These are phyloP conservation scores for Chlamydomonas asymmetrica DNA, from an alignment of 139 green algal genomes.

Conservation along the genomic window DNA sequence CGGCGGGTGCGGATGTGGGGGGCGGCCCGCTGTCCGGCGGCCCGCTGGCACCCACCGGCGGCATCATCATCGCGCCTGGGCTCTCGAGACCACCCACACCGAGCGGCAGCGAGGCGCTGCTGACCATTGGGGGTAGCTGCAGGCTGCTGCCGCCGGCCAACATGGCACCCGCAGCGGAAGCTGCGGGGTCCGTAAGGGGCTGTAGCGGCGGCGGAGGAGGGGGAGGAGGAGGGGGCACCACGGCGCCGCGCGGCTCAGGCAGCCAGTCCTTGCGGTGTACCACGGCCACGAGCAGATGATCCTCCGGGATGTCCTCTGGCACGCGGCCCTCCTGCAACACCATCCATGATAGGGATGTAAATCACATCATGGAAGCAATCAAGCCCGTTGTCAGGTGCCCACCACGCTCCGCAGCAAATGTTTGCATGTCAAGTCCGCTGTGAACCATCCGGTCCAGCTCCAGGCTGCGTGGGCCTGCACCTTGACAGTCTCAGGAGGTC, in stretches of 20 bases:
- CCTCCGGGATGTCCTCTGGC: slow-evolving; percentile 22
- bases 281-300: slow-evolving; percentile 54
- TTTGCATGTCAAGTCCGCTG: background rate
- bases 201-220: background rate
- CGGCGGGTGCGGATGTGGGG: background rate
- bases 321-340: slow-evolving; percentile 27
- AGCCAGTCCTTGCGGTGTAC: slow-evolving; percentile 43
- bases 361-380: background rate
- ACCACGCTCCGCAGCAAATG: background rate
- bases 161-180: background rate
- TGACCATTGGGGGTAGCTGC: background rate
- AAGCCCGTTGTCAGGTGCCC: background rate
- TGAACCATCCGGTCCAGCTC: background rate
- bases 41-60: background rate
- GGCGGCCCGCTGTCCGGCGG: background rate
- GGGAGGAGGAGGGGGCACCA: background rate
- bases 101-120: background rate
- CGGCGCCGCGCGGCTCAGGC: background rate
- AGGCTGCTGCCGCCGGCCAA: background rate
- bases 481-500: background rate
- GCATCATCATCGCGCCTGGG: background rate
- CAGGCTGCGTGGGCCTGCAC: background rate
- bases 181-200: background rate
- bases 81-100: background rate
- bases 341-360: background rate